Evolutionary conservation across 768 basidiomycete genomes (phyloP).

Genomic region (Butyriboletus loyo): DNA sequence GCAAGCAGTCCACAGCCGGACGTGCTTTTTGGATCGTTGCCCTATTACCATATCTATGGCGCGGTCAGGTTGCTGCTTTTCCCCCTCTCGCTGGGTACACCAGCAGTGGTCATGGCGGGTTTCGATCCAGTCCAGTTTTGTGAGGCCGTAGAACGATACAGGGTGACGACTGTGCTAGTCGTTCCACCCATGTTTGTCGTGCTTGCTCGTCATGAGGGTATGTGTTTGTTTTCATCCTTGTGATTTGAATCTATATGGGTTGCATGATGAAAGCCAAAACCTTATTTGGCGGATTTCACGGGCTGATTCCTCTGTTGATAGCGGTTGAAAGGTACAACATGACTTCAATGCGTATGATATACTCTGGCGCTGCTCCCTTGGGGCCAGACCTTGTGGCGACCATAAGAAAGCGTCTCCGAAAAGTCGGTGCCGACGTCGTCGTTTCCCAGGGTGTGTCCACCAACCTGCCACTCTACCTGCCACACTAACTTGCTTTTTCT

Average conservation of each 20-base stretch:
- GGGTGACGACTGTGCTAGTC: conserved; percentile 52
- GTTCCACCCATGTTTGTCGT: conserved; percentile 86
- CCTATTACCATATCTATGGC: conserved; percentile 56
- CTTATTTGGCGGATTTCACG: not conserved
- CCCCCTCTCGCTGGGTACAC: conserved; percentile 48
- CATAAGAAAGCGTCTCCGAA: conserved; percentile 39
- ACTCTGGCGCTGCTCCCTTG: conserved; percentile 81
- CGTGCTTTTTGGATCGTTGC: conserved; percentile 60
- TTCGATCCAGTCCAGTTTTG: conserved; percentile 76
- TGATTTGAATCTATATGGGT: no score
- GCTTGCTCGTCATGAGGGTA: conserved; percentile 66
- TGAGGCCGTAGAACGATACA: conserved; percentile 61
- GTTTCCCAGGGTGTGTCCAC: conserved; percentile 50
- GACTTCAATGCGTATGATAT: conserved; percentile 51
- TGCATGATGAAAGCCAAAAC: not conserved
- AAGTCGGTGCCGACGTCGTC: conserved; percentile 38
- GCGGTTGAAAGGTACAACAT: conserved; percentile 68
- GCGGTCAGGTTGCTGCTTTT: conserved; percentile 61
- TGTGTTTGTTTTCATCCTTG: conserved; percentile 19
- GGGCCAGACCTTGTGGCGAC: conserved; percentile 58
- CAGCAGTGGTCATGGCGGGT: conserved; percentile 56
- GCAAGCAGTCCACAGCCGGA: conserved; percentile 32
- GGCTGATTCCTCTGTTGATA: conserved; percentile 19
- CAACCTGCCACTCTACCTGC: no score
- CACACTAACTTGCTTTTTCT: not conserved